A percentile compares a stretch with the other conserved stretches of the same genome.
phyloP scores from a whole-genome alignment of 768 basidiomycete species.

The Aureoboletus auriporus region DNA sequence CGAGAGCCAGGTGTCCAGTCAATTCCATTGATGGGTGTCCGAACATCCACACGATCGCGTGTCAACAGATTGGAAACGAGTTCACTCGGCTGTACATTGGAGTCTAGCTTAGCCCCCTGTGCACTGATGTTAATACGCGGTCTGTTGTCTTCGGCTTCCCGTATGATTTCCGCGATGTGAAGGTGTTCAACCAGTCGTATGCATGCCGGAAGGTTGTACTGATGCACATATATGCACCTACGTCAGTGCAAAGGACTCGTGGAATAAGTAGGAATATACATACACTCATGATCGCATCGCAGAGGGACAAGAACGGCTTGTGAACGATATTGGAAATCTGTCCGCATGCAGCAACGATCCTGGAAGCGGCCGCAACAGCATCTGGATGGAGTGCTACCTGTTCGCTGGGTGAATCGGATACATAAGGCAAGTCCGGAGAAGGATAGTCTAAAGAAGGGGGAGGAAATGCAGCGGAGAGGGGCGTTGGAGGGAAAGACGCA shows the following conservation, averaged over 20 bases:
- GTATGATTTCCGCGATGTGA: constrained; percentile 65
- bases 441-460: constrained; percentile 44
- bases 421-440: constrained; percentile 46
- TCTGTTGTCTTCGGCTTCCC: constrained; percentile 50
- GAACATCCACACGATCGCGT: background rate
- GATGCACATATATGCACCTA: constrained; percentile 13
- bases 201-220: constrained; percentile 77
- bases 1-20: background rate
- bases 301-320: constrained; percentile 64
- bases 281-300: constrained; percentile 70
- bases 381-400: constrained; percentile 55
- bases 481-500: constrained; percentile 24
- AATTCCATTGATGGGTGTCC: background rate
- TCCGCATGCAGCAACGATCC: constrained; percentile 65
- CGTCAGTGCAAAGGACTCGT: background rate
- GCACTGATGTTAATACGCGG: constrained; percentile 42
- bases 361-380: constrained; percentile 56
- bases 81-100: background rate
- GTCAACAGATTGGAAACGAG: background rate
- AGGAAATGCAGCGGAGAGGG: constrained; percentile 29
- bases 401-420: constrained; percentile 46
- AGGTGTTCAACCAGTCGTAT: constrained; percentile 70
- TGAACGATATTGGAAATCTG: constrained; percentile 66
- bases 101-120: background rate
- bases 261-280: constrained; percentile 21